Conservation (phyloP, 257 asterid species). For the Cordia subcordata region DNA sequence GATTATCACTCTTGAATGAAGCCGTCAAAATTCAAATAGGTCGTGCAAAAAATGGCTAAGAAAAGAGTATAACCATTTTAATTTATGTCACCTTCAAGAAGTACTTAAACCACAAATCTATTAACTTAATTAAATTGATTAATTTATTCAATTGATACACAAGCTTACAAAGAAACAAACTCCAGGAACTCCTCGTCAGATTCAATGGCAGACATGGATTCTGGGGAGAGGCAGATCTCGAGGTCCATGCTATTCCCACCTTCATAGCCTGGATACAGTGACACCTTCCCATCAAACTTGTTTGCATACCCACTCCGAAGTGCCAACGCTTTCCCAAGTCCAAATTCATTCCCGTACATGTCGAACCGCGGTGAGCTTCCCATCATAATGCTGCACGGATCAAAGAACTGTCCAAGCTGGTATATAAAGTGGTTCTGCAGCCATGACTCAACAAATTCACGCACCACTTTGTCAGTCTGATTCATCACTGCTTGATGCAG, state of each 20-base stretch:
- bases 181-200: slow-evolving; percentile 39
- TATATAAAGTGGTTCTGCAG: slow-evolving; percentile 10
- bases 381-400: slow-evolving; percentile 14
- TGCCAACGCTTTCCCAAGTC: slow-evolving; percentile 52
- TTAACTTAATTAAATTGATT: too few species aligned
- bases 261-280: slow-evolving; percentile 30
- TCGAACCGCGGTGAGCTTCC: slow-evolving; percentile 46
- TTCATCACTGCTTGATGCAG: slow-evolving; percentile 20
- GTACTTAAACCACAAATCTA: too few species aligned
- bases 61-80: too few species aligned
- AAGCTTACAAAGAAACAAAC: background rate
- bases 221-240: slow-evolving; percentile 34
- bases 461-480: slow-evolving; percentile 11
- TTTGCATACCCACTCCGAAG: slow-evolving; percentile 43
- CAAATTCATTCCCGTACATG: slow-evolving; percentile 50
- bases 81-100: too few species aligned
- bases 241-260: slow-evolving; percentile 50
- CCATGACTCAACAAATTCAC: slow-evolving; percentile 26
- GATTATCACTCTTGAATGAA: too few species aligned
- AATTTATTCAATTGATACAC: too few species aligned
- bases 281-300: slow-evolving; percentile 39
- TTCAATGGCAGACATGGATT: slow-evolving; percentile 26
- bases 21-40: too few species aligned
- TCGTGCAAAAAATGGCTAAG: too few species aligned
- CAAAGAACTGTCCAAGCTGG: slow-evolving; percentile 19